A percentile compares a stretch with the other conserved stretches of the same genome.
Conservation (phyloP, 1,284 basidiomycete species). For the Ceratobasidium sp. region DNA sequence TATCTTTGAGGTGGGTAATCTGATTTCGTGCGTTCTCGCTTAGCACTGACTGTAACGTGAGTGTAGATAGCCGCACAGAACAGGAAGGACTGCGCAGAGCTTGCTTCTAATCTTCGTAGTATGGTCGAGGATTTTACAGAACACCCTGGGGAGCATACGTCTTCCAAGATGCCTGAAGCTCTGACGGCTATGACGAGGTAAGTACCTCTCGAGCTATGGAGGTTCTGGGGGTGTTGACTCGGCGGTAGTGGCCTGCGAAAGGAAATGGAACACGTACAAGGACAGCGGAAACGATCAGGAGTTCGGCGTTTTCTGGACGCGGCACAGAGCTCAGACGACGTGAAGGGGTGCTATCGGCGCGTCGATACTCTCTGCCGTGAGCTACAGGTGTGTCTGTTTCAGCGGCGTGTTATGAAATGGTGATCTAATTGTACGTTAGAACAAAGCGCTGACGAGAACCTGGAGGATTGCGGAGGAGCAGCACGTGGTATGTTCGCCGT, state of each 20-base stretch:
- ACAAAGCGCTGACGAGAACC: not conserved
- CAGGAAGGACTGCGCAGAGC: not conserved
- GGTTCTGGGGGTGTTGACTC: not conserved
- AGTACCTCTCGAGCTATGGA: not conserved
- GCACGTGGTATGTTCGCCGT: not conserved
- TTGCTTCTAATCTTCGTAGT: not conserved
- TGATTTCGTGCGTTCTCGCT: too few species aligned
- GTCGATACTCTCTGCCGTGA: not conserved
- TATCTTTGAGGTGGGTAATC: too few species aligned
- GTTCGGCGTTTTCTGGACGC: not conserved
- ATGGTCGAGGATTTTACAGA: not conserved
- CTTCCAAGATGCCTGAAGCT: not conserved
- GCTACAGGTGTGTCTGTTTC: not conserved
- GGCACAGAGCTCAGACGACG: not conserved
- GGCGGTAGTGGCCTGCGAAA: not conserved
- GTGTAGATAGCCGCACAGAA: too few species aligned
- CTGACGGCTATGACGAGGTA: not conserved
- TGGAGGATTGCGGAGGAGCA: not conserved
- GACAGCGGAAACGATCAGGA: not conserved
- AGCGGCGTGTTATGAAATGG: too few species aligned
- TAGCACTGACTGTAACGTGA: too few species aligned
- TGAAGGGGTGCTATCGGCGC: slow-evolving; percentile 7
- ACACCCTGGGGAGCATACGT: not conserved
- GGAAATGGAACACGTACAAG: not conserved
- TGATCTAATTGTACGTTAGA: not conserved